These are phyloP conservation scores for Rheum nobile DNA, from an alignment of 148 eudicot species.

Conservation along the genomic window DNA sequence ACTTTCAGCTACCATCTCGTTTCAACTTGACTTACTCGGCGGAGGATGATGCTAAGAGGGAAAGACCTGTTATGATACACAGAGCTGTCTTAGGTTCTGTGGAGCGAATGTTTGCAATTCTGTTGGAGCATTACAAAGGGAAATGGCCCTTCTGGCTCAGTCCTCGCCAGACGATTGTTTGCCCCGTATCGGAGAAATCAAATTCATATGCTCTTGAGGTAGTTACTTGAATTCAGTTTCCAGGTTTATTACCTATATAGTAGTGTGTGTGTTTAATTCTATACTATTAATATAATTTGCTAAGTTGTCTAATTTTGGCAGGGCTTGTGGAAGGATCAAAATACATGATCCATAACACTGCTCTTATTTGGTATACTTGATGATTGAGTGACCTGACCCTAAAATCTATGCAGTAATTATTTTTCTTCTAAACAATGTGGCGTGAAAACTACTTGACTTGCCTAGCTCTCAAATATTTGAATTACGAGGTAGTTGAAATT, in stretches of 20 bases:
- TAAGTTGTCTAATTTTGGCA: too few relatives aligned
- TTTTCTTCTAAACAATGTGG: too few relatives aligned
- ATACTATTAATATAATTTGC: background rate
- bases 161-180: conserved; percentile 89
- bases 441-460: background rate
- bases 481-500: background rate
- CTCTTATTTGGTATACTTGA: too few relatives aligned
- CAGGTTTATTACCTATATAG: background rate
- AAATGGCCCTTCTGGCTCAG: conserved; percentile 99
- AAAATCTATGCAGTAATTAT: background rate
- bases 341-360: too few relatives aligned
- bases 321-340: background rate
- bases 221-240: background rate
- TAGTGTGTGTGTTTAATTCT: background rate
- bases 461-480: too few relatives aligned
- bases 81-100: conserved; percentile 95
- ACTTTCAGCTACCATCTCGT: conserved; percentile 85
- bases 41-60: conserved; percentile 91
- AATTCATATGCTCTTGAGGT: conserved; percentile 80
- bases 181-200: conserved; percentile 84
- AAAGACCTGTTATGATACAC: conserved; percentile 96
- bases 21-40: conserved; percentile 88
- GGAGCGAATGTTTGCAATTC: conserved; percentile 95
- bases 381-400: background rate
- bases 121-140: conserved; percentile 92